phyloP scores from a whole-genome alignment of 169 alveolate species.

The Plasmodium malariae region DNA sequence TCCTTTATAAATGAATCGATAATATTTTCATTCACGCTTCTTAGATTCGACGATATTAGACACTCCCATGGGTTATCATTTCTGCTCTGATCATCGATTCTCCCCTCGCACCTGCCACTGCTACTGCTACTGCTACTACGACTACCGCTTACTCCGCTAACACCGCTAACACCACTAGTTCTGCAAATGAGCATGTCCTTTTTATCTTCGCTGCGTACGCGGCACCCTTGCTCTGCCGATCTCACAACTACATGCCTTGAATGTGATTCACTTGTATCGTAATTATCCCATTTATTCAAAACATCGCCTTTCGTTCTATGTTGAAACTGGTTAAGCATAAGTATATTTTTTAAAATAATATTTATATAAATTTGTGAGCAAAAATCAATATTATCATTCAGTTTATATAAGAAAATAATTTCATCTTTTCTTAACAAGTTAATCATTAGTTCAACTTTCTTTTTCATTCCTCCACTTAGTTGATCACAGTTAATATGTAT shows the following conservation, averaged over 20 bases:
- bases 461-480: conserved; percentile 76
- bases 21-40: conserved; percentile 27
- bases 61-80: conserved; percentile 5
- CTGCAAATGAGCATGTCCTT: background rate
- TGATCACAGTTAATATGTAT: conserved; percentile 34
- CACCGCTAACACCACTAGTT: background rate
- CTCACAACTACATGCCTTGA: no score
- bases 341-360: conserved; percentile 48
- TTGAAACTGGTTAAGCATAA: conserved; percentile 1
- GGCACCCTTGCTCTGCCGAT: no score
- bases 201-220: conserved; percentile 5
- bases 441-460: conserved; percentile 49
- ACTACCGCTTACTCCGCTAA: background rate
- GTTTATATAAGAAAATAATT: conserved; percentile 52
- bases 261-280: background rate
- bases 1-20: conserved; percentile 51
- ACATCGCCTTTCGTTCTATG: background rate
- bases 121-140: background rate
- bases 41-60: conserved; percentile 32
- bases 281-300: background rate
- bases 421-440: conserved; percentile 32
- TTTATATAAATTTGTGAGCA: conserved; percentile 76
- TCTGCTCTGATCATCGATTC: no score
- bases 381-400: conserved; percentile 71
- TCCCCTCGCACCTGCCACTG: background rate